Base-by-base conservation (phyloP, 2,329 filamentous ascomycete genomes). In the Arthrobotrys megalospora region DNA sequence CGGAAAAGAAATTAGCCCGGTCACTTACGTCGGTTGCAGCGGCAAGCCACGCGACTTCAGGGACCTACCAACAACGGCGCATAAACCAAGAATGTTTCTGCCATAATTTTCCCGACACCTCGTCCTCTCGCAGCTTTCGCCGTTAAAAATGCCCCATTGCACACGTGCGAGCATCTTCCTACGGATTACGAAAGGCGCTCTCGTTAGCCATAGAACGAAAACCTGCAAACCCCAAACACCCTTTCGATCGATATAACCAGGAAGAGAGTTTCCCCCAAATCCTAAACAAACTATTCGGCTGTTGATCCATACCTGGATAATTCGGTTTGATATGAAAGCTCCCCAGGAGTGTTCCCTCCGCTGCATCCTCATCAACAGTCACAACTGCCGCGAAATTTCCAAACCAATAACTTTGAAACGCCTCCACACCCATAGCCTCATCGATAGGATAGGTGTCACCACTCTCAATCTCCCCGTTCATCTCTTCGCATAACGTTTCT, bases 71-170 rank as follows among this genome's bases (percentile, higher is more conserved):
- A 81, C 80, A 90, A 89, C 38, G 91, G 91, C 11, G 92, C 91
- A 90, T 91, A 94, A 83, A 93, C 91, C 34, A 94, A 86, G 84
- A 93, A 93, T 24, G 89, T 87, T 85, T 93, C 91, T 67, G 92
- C 92, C 91, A 94, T 92, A 78, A 93, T 86, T 45, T 91, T 88
- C 75, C 92, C 92, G 1, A 92, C 91, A 80, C 92, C 92, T 76
- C 90, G 90, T 83, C 91, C 92, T 79, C 92, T 90, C 63, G 91
- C 88, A 14, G 90, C 90, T 82, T 92, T 90, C 8, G 91, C 93
- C 73, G 93, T 91, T 65, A 94, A 86, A 83, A 94, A 93, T 28
- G 91, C 91, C 73, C 90, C 94, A 83, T 96, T 97, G 83, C 91
- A 92, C 63, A 93, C 88, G 85, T 93, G 91, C 82, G 89, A 91